Evolutionary conservation across 2,329 filamentous ascomycete genomes (phyloP), one percentile per base, ranked within the genome.

Genomic region (Massarina eburnea): DNA sequence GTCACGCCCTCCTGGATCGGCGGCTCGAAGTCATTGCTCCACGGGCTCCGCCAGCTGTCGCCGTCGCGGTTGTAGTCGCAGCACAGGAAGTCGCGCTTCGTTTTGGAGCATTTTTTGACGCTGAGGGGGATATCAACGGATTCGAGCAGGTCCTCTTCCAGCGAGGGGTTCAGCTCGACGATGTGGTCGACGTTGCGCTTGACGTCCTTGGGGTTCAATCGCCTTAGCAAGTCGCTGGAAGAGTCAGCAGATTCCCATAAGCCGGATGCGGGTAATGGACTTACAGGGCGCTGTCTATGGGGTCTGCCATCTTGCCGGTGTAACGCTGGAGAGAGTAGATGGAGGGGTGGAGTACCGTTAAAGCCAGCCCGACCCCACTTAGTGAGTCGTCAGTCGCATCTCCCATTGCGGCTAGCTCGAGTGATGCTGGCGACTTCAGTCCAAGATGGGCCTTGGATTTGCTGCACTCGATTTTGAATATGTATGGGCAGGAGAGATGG

Each of bases 51-150:
- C 81, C 96, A 96, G 74, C 88, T 95, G 76, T 96, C 92, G 52
- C 94, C 94, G 74, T 99, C 94, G 55, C 94, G 91, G 80, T 99
- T 99, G 81, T 99, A 99, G 81, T 99, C 94, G 80, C 94, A 99
- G 65, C 96, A 88, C 41, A 99, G 84, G 77, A 96, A 99, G 75
- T 97, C 94, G 59, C 92, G 88, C 61, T 91, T 90, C 24, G 89
- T 88, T 73, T 91, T 88, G 60, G 84, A 83, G 79, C 94, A 97
- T 57, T 89, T 87, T 61, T 87, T 85, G 53, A 95, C 82, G 48
- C 88, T 85, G 46, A 99, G 85, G 19, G 94, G 94, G 72, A 97
- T 92, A 74, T 99, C 94, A 61, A 99, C 94, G 19, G 92, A 96
- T 57, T 92, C 94, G 56, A 99, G 89, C 34, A 99, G 89, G 71